Evolutionary conservation across 306 rosid genomes (phyloP), one percentile per base, ranked within the genome.

Genomic region (Rubus parviflorus): DNA sequence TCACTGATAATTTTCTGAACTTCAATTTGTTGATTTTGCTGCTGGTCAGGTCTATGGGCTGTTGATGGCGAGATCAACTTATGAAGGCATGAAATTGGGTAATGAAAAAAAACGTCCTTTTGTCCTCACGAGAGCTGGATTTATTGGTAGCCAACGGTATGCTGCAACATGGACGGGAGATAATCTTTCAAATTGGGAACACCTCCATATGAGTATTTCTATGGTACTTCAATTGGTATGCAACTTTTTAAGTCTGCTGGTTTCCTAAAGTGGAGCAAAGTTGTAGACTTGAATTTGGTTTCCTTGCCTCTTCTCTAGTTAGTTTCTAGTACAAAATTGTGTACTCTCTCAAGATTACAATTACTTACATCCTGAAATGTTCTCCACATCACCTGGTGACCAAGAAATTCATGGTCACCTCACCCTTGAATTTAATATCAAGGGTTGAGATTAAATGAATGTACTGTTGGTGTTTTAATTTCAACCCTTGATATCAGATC

Each of bases 101-200:
- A 84, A 85, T 79, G 85, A 79, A 82, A 84, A 84, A 43, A 90
- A 85, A 84, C 96, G 97, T 72, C 98, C 98, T 67, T 94, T 94
- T 89, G 97, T 94, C 86, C 97, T 92, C 76, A 89, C 98, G 12
- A 89, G 98, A 84, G 97, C 97, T 84, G 98, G 97, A 84, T 90
- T 92, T 85, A 60, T 79, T 89, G 98, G 98, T 62, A 92, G 94
- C 87, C 98, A 94, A 87, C 88, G 93, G 87, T 87, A 89, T 82
- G 98, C 98, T 76, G 96, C 98, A 78, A 94, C 96, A 17, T 92
- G 97, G 97, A 94, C 97, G 0, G 98, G 97, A 20, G 98, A 94
- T 82, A 94, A 94, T 86, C 88, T 90, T 85, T 92, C 98, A 47
- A 92, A 77, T 77, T 94, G 97, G 98, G 98, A 92, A 82, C 97